Evolutionary conservation across 495 filamentous ascomycete genomes (phyloP).

Genomic region (Hamigera avellanea): DNA sequence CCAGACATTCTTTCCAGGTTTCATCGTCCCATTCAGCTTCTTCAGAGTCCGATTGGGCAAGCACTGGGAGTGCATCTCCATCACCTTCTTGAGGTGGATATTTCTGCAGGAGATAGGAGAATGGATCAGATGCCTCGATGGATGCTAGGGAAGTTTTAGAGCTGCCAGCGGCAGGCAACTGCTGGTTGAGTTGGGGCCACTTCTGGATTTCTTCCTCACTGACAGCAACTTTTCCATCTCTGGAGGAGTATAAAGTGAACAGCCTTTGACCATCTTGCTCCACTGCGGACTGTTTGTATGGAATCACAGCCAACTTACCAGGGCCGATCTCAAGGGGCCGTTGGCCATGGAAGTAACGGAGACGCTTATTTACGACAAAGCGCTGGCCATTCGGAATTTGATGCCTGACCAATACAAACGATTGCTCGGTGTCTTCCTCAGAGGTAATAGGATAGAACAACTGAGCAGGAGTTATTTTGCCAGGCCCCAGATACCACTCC

Average conservation of each 20-base stretch:
- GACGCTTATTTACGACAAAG: slow-evolving; percentile 13
- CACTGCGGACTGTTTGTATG: slow-evolving; percentile 9
- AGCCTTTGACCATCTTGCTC: slow-evolving; percentile 3
- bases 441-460: slow-evolving; percentile 14
- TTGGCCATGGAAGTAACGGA: slow-evolving; percentile 14
- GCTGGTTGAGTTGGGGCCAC: slow-evolving; percentile 11
- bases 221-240: slow-evolving; percentile 11
- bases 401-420: slow-evolving; percentile 9
- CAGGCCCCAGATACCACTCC: slow-evolving; percentile 22
- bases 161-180: neutral
- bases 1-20: slow-evolving; percentile 52
- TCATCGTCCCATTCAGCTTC: slow-evolving; percentile 42
- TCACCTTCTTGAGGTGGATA: slow-evolving; percentile 27
- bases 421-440: slow-evolving; percentile 5
- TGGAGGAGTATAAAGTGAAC: slow-evolving; percentile 17
- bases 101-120: slow-evolving; percentile 32
- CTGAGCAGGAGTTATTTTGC: slow-evolving; percentile 5
- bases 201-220: slow-evolving; percentile 12
- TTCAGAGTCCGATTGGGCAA: slow-evolving; percentile 54
- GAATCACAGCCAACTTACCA: slow-evolving; percentile 13
- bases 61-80: slow-evolving; percentile 46
- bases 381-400: slow-evolving; percentile 13
- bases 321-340: slow-evolving; percentile 5
- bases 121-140: slow-evolving; percentile 5
- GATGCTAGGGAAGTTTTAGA: no score